phyloP scores from a whole-genome alignment of 192 early-diverging fungal species.

The Entomortierella chlamydospora region DNA sequence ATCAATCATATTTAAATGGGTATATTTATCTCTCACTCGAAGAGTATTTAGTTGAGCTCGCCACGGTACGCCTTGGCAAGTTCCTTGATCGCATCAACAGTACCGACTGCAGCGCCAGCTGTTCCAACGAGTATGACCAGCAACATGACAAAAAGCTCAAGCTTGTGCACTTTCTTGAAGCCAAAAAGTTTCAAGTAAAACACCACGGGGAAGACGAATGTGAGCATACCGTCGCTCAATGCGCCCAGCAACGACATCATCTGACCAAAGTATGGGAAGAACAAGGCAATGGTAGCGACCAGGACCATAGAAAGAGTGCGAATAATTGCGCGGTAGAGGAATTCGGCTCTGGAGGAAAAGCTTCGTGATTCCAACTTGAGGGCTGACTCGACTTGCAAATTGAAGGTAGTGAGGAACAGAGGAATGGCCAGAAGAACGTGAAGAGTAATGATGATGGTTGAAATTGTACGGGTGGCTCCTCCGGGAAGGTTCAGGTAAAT shows the following conservation, averaged over 20 bases:
- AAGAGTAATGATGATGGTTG: conserved; percentile 72
- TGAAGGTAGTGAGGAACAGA: conserved; percentile 71
- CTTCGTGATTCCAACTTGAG: conserved; percentile 59
- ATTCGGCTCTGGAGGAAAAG: conserved; percentile 53
- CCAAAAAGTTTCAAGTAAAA: conserved; percentile 67
- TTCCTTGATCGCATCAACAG: conserved; percentile 68
- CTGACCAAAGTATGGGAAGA: conserved; percentile 73
- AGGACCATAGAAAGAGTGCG: conserved; percentile 60
- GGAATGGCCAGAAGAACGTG: conserved; percentile 78
- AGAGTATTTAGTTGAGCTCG: conserved; percentile 29
- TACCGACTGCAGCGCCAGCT: conserved; percentile 71
- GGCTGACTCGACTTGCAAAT: conserved; percentile 69
- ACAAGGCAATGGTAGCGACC: conserved; percentile 58
- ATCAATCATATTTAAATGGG: too few relatives aligned
- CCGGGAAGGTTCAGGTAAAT: conserved; percentile 71
- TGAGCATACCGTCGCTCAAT: conserved; percentile 62
- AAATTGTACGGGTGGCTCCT: conserved; percentile 61
- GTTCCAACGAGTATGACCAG: conserved; percentile 64
- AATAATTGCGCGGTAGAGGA: conserved; percentile 58
- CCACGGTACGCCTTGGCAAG: conserved; percentile 64
- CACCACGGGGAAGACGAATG: conserved; percentile 69
- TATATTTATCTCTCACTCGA: too few relatives aligned
- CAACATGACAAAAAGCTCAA: conserved; percentile 33
- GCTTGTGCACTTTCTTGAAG: conserved; percentile 44
- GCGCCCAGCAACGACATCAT: conserved; percentile 74